These are phyloP conservation scores for Arthromyces matolae DNA, from an alignment of 768 basidiomycete species.

Conservation along the genomic window DNA sequence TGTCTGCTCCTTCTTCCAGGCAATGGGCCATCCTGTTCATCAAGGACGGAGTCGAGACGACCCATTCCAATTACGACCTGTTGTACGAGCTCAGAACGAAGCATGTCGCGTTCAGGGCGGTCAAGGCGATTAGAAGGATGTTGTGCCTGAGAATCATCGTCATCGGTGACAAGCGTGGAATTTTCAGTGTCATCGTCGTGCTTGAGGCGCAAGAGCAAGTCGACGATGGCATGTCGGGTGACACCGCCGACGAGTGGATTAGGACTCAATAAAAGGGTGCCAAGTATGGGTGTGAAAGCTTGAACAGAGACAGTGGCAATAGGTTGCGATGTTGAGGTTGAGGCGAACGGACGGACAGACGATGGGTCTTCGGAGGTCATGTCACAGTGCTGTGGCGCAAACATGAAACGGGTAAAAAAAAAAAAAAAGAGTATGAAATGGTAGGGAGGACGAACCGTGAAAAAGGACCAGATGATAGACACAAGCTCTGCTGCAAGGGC, in stretches of 20 bases:
- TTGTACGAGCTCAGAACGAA: constrained; percentile 78
- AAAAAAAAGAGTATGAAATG: constrained; percentile 2
- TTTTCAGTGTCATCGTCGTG: constrained; percentile 49
- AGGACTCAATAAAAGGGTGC: constrained; percentile 79
- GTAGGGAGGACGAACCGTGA: constrained; percentile 43
- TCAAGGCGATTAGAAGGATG: constrained; percentile 47
- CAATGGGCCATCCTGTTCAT: constrained; percentile 22
- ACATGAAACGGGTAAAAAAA: constrained; percentile 9
- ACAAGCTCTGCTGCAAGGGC: constrained; percentile 80
- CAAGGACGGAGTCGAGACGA: constrained; percentile 54
- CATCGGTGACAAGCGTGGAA: constrained; percentile 25
- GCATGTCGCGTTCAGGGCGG: constrained; percentile 51
- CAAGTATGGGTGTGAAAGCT: constrained; percentile 89
- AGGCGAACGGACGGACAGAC: constrained; percentile 23
- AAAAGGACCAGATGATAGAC: constrained; percentile 90
- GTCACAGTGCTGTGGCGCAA: constrained; percentile 56
- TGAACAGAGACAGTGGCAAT: constrained; percentile 65
- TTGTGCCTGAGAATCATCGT: constrained; percentile 32
- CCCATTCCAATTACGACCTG: constrained; percentile 92
- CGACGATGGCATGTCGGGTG: constrained; percentile 73
- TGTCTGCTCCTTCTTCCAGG: background rate
- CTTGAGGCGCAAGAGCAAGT: constrained; percentile 68
- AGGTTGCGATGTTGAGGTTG: constrained; percentile 31
- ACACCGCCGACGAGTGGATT: constrained; percentile 70
- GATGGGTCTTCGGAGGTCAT: constrained; percentile 46